A percentile compares a stretch with the other conserved stretches of the same genome.
phyloP scores from a whole-genome alignment of 2,329 filamentous ascomycete species.

The Beauveria medogensis region DNA sequence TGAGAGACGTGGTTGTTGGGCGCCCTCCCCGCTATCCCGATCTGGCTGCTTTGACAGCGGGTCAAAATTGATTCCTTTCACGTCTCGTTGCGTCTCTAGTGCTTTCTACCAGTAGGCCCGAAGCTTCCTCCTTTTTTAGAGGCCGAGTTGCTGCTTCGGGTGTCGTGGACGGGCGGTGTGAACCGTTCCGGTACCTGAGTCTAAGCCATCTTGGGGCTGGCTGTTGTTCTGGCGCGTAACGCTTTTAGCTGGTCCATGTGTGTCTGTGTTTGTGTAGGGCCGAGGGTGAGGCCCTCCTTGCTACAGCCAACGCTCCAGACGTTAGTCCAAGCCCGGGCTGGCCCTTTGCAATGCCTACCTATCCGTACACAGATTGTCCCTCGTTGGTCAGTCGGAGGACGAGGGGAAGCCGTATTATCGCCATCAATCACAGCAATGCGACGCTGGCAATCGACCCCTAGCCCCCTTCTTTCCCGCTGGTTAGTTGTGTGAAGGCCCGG shows the following conservation, averaged over 20 bases:
- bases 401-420: neutral
- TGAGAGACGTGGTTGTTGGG: neutral
- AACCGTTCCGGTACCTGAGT: constrained; percentile 1
- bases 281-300: neutral
- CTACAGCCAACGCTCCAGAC: neutral
- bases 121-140: neutral
- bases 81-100: neutral
- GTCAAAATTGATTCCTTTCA: neutral
- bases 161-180: neutral
- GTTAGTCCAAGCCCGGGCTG: neutral
- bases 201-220: neutral
- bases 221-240: neutral
- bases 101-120: neutral
- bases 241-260: neutral
- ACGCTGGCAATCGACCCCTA: neutral
- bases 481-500: neutral
- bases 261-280: neutral
- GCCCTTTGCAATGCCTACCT: neutral
- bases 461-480: neutral
- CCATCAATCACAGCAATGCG: neutral
- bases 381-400: neutral
- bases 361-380: neutral
- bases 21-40: neutral
- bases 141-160: neutral
- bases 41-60: neutral